These are phyloP conservation scores for Globisporangium takayamanum DNA, from an alignment of 352 stramenopile genomes.

Conservation along the genomic window DNA sequence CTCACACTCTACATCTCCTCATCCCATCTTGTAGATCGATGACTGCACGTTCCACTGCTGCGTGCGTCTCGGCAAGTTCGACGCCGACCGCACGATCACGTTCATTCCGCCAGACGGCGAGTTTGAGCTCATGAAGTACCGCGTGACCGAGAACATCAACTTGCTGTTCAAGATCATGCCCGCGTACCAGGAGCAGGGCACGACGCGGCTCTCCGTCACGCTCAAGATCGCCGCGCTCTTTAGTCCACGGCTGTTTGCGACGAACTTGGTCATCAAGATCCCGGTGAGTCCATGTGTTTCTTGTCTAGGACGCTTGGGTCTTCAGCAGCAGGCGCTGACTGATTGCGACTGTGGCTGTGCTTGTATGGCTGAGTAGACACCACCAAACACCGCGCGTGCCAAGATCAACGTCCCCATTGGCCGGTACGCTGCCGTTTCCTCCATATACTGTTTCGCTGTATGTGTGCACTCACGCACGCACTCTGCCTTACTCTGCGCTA, in stretches of 20 bases:
- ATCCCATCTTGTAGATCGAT: slow-evolving; percentile 77
- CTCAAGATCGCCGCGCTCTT: slow-evolving; percentile 92
- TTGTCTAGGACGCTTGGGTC: neutral
- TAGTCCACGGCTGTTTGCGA: slow-evolving; percentile 94
- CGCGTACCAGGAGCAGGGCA: slow-evolving; percentile 93
- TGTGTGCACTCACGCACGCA: neutral
- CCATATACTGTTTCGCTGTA: neutral
- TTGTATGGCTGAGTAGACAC: slow-evolving; percentile 26
- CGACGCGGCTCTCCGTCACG: slow-evolving; percentile 68
- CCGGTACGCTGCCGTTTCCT: slow-evolving; percentile 19
- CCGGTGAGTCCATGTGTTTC: slow-evolving; percentile 28
- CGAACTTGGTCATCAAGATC: slow-evolving; percentile 96
- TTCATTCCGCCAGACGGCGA: slow-evolving; percentile 98
- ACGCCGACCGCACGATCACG: slow-evolving; percentile 95
- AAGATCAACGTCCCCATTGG: slow-evolving; percentile 95
- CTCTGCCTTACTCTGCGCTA: neutral
- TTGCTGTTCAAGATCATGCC: slow-evolving; percentile 97
- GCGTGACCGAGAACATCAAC: slow-evolving; percentile 97
- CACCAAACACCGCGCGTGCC: slow-evolving; percentile 95
- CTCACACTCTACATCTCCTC: too few species aligned
- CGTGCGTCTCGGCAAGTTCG: slow-evolving; percentile 97
- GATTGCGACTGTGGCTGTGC: neutral
- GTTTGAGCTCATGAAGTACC: slow-evolving; percentile 99
- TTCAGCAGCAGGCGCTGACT: neutral
- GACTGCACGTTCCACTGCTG: slow-evolving; percentile 99